Conservation (phyloP, 257 asterid species). For the Solanum habrochaites region DNA sequence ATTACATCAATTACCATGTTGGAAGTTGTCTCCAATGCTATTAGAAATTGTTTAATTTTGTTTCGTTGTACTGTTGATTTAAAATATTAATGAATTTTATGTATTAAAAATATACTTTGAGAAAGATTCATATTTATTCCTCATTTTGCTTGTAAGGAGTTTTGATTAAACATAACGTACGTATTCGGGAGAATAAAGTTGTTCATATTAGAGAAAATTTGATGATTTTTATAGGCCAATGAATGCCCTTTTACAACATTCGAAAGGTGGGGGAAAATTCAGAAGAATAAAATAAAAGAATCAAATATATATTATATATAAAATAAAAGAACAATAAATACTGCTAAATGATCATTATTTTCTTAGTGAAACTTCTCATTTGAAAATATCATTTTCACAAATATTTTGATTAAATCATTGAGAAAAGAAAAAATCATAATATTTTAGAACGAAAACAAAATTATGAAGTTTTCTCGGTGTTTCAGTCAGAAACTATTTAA, state of each 20-base stretch:
- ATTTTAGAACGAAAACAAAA: too few relatives aligned
- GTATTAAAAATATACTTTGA: not conserved
- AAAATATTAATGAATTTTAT: not conserved
- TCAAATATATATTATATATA: not conserved
- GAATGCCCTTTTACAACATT: not conserved
- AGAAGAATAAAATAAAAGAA: not conserved
- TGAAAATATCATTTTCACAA: not conserved
- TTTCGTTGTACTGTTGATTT: not conserved
- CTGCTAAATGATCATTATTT: not conserved
- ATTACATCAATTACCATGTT: not conserved
- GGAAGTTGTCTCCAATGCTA: not conserved
- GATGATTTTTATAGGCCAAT: not conserved
- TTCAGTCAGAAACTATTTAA: not conserved
- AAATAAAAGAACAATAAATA: not conserved
- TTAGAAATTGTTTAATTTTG: not conserved
- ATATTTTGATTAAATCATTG: too few relatives aligned
- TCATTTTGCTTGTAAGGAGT: not conserved
- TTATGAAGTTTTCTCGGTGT: too few relatives aligned
- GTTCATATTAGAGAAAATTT: not conserved
- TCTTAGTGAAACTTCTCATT: not conserved
- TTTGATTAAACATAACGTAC: not conserved
- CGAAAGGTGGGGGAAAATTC: not conserved
- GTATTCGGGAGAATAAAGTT: not conserved
- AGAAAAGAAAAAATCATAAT: too few relatives aligned
- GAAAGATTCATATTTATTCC: not conserved